Conservation (phyloP, 176 grass and related monocot species). For the Bonia amplexicaulis region DNA sequence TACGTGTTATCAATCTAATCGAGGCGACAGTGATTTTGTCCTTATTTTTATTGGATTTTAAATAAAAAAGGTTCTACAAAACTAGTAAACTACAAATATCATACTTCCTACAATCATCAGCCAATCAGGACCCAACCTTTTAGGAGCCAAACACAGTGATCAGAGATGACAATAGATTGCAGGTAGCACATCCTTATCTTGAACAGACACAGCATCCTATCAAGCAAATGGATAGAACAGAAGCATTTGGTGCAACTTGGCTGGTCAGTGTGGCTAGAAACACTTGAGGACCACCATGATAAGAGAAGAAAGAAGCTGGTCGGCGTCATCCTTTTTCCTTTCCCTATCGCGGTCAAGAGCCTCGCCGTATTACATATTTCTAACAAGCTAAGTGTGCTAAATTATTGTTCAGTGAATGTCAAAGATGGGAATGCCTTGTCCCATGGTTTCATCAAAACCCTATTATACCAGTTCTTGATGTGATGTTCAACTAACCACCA, state of each 20-base stretch:
- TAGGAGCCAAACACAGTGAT: not conserved
- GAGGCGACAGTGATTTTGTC: not conserved
- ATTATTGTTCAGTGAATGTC: not conserved
- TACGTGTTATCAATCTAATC: not conserved
- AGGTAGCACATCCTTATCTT: conserved; percentile 21
- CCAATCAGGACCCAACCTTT: conserved; percentile 12
- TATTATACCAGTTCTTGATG: conserved; percentile 1
- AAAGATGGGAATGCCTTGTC: not conserved
- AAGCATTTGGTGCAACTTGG: not conserved
- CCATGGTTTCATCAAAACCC: not conserved
- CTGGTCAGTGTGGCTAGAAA: not conserved
- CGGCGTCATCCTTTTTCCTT: not conserved
- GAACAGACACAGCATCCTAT: not conserved
- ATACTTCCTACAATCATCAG: not conserved
- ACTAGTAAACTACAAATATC: not conserved
- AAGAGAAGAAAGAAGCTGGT: not conserved
- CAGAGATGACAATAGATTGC: not conserved
- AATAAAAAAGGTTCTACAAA: not conserved
- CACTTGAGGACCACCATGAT: not conserved
- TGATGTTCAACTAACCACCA: conserved; percentile 16
- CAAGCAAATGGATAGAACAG: not conserved
- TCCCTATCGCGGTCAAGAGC: not conserved
- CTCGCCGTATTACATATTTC: not conserved
- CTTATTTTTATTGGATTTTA: not conserved
- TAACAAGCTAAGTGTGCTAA: not conserved